Base-by-base conservation (phyloP, 1,139 yeast genomes). In the Candida sp. region DNA sequence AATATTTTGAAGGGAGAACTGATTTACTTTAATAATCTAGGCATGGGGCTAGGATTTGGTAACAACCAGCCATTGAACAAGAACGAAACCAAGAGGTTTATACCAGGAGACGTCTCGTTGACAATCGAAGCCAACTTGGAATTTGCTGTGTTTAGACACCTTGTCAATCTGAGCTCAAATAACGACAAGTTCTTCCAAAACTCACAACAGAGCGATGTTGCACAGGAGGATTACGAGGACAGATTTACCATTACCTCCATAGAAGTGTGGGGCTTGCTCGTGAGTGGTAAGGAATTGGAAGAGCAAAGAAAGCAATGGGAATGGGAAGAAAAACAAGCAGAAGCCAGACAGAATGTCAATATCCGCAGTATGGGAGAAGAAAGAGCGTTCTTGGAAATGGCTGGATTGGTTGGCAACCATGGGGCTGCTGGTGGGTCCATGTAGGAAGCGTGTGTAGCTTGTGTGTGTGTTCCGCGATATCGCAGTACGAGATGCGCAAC, bases 211-310 rank as follows among this genome's bases (percentile, higher is more conserved):
- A 37, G 32, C 1, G 58, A 61, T 28, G 44, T 63, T 1, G 23
- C 44, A 2, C 54, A 58, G 3, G 60, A 63, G 12, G 84, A 81
- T 54, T 89, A 76, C 62, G 98, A 93, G 63, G 86, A 87, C 56
- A 73, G 93, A 47, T 85, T 93, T 60, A 68, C 80, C 52, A 82
- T 93, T 7, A 83, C 86, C 3, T 93, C 88, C 57, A 72, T 93
- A 25, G 97, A 92, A 65, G 96, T 91, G 0, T 90, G 96, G 94
- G 98, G 98, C 0, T 80, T 91, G 51, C 80, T 91, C 51, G 98
- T 98, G 0, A 83, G 89, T 5, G 83, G 81, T 23, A 83, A 84
- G 54, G 96, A 90, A 56, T 71, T 91, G 47, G 88, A 81, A 30
- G 93, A 87, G 54, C 98, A 93, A 67, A 73, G 79, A 51, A 83